Evolutionary conservation across 495 filamentous ascomycete genomes (phyloP), one percentile per base, ranked within the genome.

Genomic region (Neurospora terricola): DNA sequence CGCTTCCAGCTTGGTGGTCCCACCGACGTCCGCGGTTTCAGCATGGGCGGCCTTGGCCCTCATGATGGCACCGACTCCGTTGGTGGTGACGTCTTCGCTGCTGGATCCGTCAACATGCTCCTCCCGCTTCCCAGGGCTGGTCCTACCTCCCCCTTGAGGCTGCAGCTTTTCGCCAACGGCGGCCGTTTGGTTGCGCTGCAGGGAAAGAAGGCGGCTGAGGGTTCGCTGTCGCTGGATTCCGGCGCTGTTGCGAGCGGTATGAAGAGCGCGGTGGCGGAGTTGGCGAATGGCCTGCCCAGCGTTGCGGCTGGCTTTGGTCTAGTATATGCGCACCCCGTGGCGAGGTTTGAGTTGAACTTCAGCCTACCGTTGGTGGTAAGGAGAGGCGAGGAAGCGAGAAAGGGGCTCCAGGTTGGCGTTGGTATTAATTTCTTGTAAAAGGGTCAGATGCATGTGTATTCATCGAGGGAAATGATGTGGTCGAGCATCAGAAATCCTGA

Each of bases 291-390:
- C 5, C 80, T 95, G 48, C 96, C 96, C 14, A 98, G 93, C 78
- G 82, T 93, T 34, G 91, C 96, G 4, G 96, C 92, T 3, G 96
- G 96, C 34, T 81, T 98, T 37, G 96, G 96, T 4, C 79, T 99
- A 16, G 93, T 99, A 18, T 99, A 99, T 81, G 96, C 94, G 30
- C 94, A 97, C 80, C 93, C 93, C 0, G 88, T 93, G 8, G 96
- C 95, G 43, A 86, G 96, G 72, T 97, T 99, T 76, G 96, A 99
- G 85, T 82, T 99, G 72, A 98, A 98, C 78, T 97, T 98, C 80
- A 93, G 91, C 73, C 79, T 99, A 66, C 96, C 96, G 6, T 77
- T 99, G 71, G 92, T 95, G 38, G 76, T 92, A 75, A 86, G 96
- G 70, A 88, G 85, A 76, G 93, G 91, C 12, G 96, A 99, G 82